Conservation (phyloP, 495 filamentous ascomycete species). For the Oidiodendron maius region DNA sequence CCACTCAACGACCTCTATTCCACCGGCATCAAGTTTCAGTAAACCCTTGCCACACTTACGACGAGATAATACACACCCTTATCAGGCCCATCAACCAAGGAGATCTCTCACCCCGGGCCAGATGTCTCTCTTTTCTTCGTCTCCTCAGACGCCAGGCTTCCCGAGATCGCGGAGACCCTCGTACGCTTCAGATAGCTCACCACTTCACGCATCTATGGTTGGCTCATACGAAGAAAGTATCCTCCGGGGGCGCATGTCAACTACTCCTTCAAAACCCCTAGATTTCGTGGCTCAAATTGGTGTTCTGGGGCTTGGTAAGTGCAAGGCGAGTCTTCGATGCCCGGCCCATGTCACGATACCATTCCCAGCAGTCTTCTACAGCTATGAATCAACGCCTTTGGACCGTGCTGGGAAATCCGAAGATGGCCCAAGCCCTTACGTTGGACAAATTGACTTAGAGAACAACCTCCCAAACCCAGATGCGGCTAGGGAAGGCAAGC, state of each 20-base stretch:
- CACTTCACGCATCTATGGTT: constrained; percentile 86
- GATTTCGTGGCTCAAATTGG: constrained; percentile 96
- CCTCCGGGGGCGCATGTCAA: constrained; percentile 92
- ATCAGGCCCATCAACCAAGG: constrained; percentile 66
- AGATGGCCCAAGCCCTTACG: constrained; percentile 91
- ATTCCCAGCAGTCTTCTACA: constrained; percentile 97
- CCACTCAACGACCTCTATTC: constrained; percentile 17
- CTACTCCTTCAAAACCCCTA: constrained; percentile 86
- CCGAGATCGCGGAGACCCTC: constrained; percentile 62
- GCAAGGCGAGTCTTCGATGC: constrained; percentile 79
- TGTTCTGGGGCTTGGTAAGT: constrained; percentile 83
- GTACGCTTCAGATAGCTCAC: constrained; percentile 64
- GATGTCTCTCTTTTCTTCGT: constrained; percentile 39
- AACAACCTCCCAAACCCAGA: constrained; percentile 53
- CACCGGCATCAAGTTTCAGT: constrained; percentile 13
- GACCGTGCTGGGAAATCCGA: constrained; percentile 55
- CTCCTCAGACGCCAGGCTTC: constrained; percentile 55
- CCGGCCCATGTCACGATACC: constrained; percentile 88
- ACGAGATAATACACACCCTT: constrained; percentile 38
- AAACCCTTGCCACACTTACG: constrained; percentile 22
- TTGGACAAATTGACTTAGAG: constrained; percentile 89
- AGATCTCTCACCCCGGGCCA: constrained; percentile 51
- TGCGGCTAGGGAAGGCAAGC: constrained; percentile 18
- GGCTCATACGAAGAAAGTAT: constrained; percentile 98
- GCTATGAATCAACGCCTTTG: constrained; percentile 62